Percentiles rank a stretch among this genome's conserved stretches.
Conservation (phyloP, 1,284 basidiomycete genomes). For the Moesziomyces parantarcticus region DNA sequence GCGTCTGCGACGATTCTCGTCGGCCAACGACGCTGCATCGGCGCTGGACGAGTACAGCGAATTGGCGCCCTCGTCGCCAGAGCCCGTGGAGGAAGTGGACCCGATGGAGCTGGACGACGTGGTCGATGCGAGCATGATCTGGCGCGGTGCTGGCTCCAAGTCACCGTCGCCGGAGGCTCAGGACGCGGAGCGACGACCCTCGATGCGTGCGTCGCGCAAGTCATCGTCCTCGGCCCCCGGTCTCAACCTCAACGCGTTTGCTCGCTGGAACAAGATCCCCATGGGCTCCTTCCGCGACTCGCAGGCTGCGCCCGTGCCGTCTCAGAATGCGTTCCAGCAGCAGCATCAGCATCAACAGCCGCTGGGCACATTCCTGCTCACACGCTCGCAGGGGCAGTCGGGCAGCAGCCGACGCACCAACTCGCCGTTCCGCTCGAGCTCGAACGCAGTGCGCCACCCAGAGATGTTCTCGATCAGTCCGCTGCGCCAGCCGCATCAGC, state of each 20-base stretch:
- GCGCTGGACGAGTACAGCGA: slow-evolving; percentile 52
- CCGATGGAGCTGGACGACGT: slow-evolving; percentile 66
- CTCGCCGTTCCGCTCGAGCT: slow-evolving; percentile 58
- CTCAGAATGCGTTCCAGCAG: slow-evolving; percentile 29
- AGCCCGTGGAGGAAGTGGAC: slow-evolving; percentile 37
- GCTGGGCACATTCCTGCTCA: slow-evolving; percentile 56
- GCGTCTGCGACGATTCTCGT: slow-evolving; percentile 52
- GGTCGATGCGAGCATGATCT: slow-evolving; percentile 60
- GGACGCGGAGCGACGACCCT: slow-evolving; percentile 20
- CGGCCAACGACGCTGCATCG: slow-evolving; percentile 40
- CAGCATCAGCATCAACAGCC: slow-evolving; percentile 44
- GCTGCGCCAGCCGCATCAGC: slow-evolving; percentile 27
- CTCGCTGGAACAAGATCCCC: slow-evolving; percentile 64
- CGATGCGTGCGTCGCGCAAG: slow-evolving; percentile 25
- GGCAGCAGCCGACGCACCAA: slow-evolving; percentile 34
- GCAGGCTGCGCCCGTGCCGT: slow-evolving; percentile 33
- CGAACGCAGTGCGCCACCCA: slow-evolving; percentile 31
- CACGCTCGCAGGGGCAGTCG: slow-evolving; percentile 37
- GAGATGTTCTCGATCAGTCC: slow-evolving; percentile 50
- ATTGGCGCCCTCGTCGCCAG: slow-evolving; percentile 52
- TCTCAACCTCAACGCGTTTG: slow-evolving; percentile 60
- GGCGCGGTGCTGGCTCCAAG: slow-evolving; percentile 48
- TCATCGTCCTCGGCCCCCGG: slow-evolving; percentile 24
- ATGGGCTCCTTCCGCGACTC: slow-evolving; percentile 65
- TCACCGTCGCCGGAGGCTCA: slow-evolving; percentile 41